Conservation (phyloP, 257 asterid species). For the Salvia hispanica region DNA sequence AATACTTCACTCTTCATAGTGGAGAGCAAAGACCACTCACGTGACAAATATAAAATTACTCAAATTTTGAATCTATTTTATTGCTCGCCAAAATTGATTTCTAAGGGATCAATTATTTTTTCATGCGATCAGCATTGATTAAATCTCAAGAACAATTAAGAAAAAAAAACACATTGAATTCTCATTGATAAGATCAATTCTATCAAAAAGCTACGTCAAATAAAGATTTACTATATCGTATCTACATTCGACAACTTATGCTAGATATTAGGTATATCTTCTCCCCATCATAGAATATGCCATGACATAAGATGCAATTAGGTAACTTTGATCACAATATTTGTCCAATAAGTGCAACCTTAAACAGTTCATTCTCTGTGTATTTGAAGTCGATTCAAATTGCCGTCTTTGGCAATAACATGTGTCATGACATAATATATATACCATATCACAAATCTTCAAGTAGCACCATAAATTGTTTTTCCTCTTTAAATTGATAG, state of each 20-base stretch:
- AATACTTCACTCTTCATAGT: neutral
- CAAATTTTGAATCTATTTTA: neutral
- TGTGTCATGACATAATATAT: no score
- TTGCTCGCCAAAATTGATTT: neutral
- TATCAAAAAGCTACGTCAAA: neutral
- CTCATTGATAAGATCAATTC: neutral
- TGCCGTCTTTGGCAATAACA: no score
- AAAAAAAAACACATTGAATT: neutral
- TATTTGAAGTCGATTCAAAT: neutral
- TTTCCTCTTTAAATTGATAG: neutral
- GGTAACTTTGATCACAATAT: slow-evolving; percentile 17
- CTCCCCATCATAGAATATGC: neutral
- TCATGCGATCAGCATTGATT: neutral
- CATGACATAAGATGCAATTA: slow-evolving; percentile 5
- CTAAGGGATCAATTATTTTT: neutral
- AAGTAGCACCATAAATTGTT: neutral
- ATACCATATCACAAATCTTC: neutral
- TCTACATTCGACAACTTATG: neutral
- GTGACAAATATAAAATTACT: neutral
- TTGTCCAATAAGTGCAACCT: neutral
- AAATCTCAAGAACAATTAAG: neutral
- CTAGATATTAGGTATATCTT: slow-evolving; percentile 4
- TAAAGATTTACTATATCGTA: no score
- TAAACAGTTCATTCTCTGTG: neutral
- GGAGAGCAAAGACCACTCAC: neutral